Conservation (phyloP, 805 yeast genomes). For the Candida pseudofarinosa region DNA sequence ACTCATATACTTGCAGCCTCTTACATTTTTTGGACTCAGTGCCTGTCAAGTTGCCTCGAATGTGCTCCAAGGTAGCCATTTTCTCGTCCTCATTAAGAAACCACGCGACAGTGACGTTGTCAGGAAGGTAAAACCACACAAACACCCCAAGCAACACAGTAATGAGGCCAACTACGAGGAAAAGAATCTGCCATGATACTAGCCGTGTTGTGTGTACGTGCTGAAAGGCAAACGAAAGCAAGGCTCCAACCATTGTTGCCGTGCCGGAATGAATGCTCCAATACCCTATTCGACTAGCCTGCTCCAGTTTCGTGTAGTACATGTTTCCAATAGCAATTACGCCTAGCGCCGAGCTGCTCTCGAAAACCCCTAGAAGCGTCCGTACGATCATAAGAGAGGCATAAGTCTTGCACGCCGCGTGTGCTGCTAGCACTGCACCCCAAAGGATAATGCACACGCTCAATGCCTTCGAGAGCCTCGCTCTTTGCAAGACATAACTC, state of each 20-base stretch:
- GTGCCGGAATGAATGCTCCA: slow-evolving; percentile 59
- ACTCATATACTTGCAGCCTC: slow-evolving; percentile 42
- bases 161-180: slow-evolving; percentile 50
- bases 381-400: slow-evolving; percentile 55
- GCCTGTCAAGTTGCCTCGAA: slow-evolving; percentile 49
- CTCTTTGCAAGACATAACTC: slow-evolving; percentile 39
- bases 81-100: slow-evolving; percentile 43
- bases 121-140: slow-evolving; percentile 45
- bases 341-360: slow-evolving; percentile 54
- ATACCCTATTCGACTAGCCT: slow-evolving; percentile 48
- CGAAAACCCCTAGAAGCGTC: slow-evolving; percentile 50
- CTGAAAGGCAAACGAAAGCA: slow-evolving; percentile 48
- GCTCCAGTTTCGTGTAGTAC: slow-evolving; percentile 57
- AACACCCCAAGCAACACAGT: slow-evolving; percentile 48
- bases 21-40: slow-evolving; percentile 46
- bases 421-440: slow-evolving; percentile 51
- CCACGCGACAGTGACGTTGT: slow-evolving; percentile 37
- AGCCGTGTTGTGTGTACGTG: slow-evolving; percentile 37
- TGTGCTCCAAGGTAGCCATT: slow-evolving; percentile 37
- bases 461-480: slow-evolving; percentile 51
- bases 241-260: slow-evolving; percentile 48
- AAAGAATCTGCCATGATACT: slow-evolving; percentile 60
- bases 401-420: slow-evolving; percentile 49
- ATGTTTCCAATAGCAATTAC: slow-evolving; percentile 55
- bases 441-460: slow-evolving; percentile 46